Percentiles rank a stretch among this genome's conserved stretches.
These are phyloP conservation scores for Barbatosphaeria neglecta DNA, from an alignment of 495 filamentous ascomycete species.

Conservation along the genomic window DNA sequence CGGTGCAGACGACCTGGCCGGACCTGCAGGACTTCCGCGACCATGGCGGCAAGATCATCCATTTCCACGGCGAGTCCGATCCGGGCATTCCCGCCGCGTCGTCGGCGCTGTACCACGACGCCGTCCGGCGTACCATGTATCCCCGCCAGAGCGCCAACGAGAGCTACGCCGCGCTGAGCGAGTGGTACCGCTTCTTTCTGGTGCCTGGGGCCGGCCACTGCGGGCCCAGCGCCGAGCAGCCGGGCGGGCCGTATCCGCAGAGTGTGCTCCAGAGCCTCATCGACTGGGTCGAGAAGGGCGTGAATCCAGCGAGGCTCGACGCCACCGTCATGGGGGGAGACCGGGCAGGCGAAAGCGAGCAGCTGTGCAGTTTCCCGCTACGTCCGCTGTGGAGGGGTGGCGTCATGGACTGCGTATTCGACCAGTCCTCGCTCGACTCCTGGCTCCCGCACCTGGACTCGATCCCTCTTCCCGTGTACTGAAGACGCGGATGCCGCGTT, in stretches of 20 bases:
- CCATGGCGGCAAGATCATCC: conserved; percentile 39
- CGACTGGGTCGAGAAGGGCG: conserved; percentile 39
- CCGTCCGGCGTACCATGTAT: conserved; percentile 40
- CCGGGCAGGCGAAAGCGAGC: conserved; percentile 24
- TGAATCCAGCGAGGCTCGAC: conserved; percentile 27
- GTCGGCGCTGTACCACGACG: conserved; percentile 37
- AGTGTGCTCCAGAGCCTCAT: conserved; percentile 33
- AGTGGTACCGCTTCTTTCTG: conserved; percentile 42
- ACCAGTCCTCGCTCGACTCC: conserved; percentile 27
- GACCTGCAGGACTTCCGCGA: conserved; percentile 31
- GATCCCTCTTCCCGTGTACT: too few species aligned
- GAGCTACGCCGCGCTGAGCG: conserved; percentile 25
- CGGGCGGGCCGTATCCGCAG: conserved; percentile 34
- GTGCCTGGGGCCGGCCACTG: conserved; percentile 44
- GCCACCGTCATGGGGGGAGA: conserved; percentile 23
- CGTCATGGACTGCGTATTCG: conserved; percentile 29
- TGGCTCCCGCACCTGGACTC: conserved; percentile 12
- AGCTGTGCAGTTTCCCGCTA: conserved; percentile 36
- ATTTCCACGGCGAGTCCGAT: conserved; percentile 42
- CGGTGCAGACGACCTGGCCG: conserved; percentile 35
- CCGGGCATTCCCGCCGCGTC: conserved; percentile 32
- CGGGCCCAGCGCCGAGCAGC: conserved; percentile 22
- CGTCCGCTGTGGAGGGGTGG: conserved; percentile 32
- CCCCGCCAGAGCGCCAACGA: conserved; percentile 22
- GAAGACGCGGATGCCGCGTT: too few species aligned